Evolutionary conservation across 2,329 filamentous ascomycete genomes (phyloP), one percentile per base, ranked within the genome.

Genomic region (Dactylonectria estremocensis): DNA sequence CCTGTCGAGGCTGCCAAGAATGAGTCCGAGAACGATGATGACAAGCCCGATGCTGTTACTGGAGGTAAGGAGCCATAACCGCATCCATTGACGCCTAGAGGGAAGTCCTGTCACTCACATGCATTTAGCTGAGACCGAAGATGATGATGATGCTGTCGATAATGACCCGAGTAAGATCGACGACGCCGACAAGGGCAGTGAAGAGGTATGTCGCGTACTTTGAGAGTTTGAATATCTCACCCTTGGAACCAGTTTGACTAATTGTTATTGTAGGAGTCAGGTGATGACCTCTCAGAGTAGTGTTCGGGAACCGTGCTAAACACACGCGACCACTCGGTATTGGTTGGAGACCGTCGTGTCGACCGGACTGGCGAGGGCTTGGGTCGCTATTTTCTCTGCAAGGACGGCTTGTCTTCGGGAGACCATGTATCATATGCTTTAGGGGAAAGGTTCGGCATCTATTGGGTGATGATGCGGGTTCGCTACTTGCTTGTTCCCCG

Each of bases 171-270:
- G 49, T n/a, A 48, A 28, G 7, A 66, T 24, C 24, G 52, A 66
- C 46, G 48, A 5, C 16, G 40, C 40, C 40, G 40, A 33, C 52
- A 60, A 43, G 28, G 61, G 52, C 37, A 73, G 72, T 61, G 75
- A 74, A 52, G 76, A 78, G 77, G 78, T 79, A 66, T 68, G 73
- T 76, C 66, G 63, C 61, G 58, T 68, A 62, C 63, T 69, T 11
- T 77, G 67, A 70, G 55, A 62, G 61, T 69, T 11, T 77, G 67
- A 70, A 57, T 72, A 61, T 68, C 72, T 11, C 70, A 64, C 57
- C 50, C 70, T 43, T 70, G 69, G 68, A 72, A 62, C 49, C 69
- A 72, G 45, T 75, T 77, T 78, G 40, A 69, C 77, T 79, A 69
- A 79, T 76, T 14, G 46, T 16, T 20, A 22, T 48, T 46, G 40